Conservation (phyloP, 257 asterid species). For the Forsythia suspensa region DNA sequence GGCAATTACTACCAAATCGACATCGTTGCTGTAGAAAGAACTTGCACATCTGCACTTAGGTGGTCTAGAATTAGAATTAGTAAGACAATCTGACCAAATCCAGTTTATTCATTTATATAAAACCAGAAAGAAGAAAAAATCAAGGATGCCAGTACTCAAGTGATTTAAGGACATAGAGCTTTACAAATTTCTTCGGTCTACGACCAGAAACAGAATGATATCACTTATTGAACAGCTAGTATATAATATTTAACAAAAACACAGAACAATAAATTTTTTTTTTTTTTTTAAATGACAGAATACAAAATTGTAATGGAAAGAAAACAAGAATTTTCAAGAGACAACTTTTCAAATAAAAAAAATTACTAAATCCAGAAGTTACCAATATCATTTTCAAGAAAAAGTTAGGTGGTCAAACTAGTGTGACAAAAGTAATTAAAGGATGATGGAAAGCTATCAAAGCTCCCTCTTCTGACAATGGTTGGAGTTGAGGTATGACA, state of each 20-base stretch:
- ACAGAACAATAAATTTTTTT: not conserved
- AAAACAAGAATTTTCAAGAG: not conserved
- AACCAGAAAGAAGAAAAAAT: slow-evolving; percentile 19
- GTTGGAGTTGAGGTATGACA: not conserved
- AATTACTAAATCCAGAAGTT: not conserved
- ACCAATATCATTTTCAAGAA: not conserved
- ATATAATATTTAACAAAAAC: not conserved
- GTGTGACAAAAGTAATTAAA: not conserved
- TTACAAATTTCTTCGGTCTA: slow-evolving; percentile 10
- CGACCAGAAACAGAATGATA: not conserved
- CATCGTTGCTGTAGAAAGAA: slow-evolving; percentile 98
- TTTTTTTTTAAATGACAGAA: not conserved
- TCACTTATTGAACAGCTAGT: not conserved
- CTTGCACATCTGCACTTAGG: slow-evolving; percentile 99
- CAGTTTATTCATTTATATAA: slow-evolving; percentile 30
- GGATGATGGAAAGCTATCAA: not conserved
- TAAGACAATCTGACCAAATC: slow-evolving; percentile 42
- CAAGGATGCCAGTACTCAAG: slow-evolving; percentile 19
- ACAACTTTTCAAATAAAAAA: not conserved
- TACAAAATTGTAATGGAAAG: slow-evolving; percentile 7
- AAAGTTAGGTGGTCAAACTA: too few species aligned
- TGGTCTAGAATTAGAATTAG: slow-evolving; percentile 82
- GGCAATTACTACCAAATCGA: slow-evolving; percentile 99
- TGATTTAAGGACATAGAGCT: slow-evolving; percentile 12
- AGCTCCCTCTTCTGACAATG: not conserved